Evolutionary conservation across 768 basidiomycete genomes (phyloP).

Genomic region (Suillus tomentosus): DNA sequence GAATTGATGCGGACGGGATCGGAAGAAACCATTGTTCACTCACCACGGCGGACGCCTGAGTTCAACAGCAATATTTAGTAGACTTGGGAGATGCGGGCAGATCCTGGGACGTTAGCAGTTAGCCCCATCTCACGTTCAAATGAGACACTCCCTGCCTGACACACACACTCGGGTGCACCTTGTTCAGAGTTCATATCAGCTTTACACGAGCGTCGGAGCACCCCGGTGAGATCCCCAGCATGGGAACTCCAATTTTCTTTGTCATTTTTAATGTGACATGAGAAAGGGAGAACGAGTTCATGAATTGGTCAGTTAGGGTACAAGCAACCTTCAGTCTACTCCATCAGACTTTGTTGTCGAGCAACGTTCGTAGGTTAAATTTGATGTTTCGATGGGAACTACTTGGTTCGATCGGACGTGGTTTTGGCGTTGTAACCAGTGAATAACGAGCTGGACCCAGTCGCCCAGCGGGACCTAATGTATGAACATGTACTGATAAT

Average conservation of each 20-base stretch:
- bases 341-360: neutral
- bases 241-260: neutral
- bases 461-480: neutral
- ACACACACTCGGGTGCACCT: neutral
- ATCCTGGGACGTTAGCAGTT: neutral
- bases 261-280: neutral
- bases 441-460: neutral
- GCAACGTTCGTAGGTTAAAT: neutral
- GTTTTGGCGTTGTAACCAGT: neutral
- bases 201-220: conserved; percentile 1
- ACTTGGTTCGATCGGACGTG: neutral
- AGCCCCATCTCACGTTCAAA: conserved; percentile 4
- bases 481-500: neutral
- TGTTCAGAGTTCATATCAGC: neutral
- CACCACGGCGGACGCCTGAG: neutral
- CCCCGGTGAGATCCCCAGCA: neutral
- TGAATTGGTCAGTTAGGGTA: neutral
- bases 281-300: neutral
- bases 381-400: neutral
- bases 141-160: neutral
- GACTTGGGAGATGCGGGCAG: neutral
- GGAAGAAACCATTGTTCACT: neutral
- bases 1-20: neutral
- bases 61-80: conserved; percentile 1
- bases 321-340: neutral